Evolutionary conservation across 1,284 basidiomycete genomes (phyloP).

Genomic region (Volvariella surrecta): DNA sequence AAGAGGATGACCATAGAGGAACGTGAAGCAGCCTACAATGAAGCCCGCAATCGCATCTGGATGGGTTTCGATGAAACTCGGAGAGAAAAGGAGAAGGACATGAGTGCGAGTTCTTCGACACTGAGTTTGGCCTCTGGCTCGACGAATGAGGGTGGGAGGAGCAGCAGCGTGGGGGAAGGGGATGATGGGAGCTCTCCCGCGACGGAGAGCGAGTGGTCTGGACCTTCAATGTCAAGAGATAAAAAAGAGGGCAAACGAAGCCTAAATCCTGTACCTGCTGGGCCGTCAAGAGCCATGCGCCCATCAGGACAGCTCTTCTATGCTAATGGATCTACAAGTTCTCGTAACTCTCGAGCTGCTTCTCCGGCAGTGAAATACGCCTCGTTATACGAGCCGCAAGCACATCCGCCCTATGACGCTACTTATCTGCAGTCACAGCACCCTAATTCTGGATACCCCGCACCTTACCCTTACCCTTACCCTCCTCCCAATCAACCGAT

Average conservation of each 20-base stretch:
- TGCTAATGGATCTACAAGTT: conserved; percentile 45
- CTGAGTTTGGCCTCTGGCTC: conserved; percentile 61
- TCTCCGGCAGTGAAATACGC: conserved; percentile 70
- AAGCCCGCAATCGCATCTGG: conserved; percentile 76
- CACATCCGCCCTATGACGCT: conserved; percentile 40
- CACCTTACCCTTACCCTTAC: conserved; percentile 29
- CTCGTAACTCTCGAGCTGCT: conserved; percentile 59
- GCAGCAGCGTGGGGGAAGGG: conserved; percentile 57
- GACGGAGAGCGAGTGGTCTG: conserved; percentile 76
- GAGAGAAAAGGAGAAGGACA: conserved; percentile 63
- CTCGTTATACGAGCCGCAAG: conserved; percentile 52
- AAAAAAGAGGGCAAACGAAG: conserved; percentile 37
- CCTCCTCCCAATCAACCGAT: conserved; percentile 17
- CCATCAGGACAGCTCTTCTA: conserved; percentile 41
- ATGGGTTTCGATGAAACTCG: conserved; percentile 72
- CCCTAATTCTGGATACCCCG: conserved; percentile 27
- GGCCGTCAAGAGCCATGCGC: conserved; percentile 49
- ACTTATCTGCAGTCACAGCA: conserved; percentile 27
- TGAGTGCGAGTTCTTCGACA: conserved; percentile 69
- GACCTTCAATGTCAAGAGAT: conserved; percentile 42
- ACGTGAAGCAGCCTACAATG: conserved; percentile 76
- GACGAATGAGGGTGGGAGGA: conserved; percentile 45
- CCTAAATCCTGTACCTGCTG: conserved; percentile 32
- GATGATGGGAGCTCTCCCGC: conserved; percentile 60
- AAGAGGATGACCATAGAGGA: conserved; percentile 70